Evolutionary conservation across 148 eudicot species (phyloP).

Genomic region (Nepenthes mirabilis): DNA sequence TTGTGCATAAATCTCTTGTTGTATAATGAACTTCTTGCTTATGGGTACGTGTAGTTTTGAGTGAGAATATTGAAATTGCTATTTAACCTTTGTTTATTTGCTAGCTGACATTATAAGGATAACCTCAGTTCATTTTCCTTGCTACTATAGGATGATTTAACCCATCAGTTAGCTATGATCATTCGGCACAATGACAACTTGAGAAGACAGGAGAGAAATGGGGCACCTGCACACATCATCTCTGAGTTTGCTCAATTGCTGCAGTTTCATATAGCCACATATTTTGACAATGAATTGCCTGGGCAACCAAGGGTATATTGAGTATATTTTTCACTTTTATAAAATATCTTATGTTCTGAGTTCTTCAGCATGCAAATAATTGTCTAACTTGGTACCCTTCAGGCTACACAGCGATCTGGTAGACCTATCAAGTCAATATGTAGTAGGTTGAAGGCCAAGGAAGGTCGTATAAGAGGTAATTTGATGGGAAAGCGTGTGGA

Average conservation of each 20-base stretch:
- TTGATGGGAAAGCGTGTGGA: constrained; percentile 99
- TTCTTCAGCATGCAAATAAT: not conserved
- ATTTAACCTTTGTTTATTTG: not conserved
- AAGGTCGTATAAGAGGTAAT: constrained; percentile 94
- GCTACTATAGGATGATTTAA: constrained; percentile 77
- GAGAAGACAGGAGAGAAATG: constrained; percentile 93
- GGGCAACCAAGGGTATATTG: constrained; percentile 88
- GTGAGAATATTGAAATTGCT: not conserved
- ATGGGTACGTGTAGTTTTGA: not conserved
- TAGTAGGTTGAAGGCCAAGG: constrained; percentile 94
- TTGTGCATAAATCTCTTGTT: not conserved
- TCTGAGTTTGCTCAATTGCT: constrained; percentile 91
- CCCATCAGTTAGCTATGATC: constrained; percentile 98
- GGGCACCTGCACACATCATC: constrained; percentile 97
- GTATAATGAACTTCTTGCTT: not conserved
- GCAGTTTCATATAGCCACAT: constrained; percentile 96
- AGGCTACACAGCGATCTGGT: constrained; percentile 99
- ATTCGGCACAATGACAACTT: constrained; percentile 86
- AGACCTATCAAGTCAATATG: constrained; percentile 98
- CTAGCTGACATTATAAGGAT: not conserved
- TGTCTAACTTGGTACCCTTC: constrained; percentile 7
- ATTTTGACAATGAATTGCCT: constrained; percentile 96
- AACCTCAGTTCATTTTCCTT: not conserved
- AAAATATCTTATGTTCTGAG: not conserved
- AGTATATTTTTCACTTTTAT: not conserved